Evolutionary conservation across 768 basidiomycete genomes (phyloP), one percentile per base, ranked within the genome.

Genomic region (Lactarius deliciosus): DNA sequence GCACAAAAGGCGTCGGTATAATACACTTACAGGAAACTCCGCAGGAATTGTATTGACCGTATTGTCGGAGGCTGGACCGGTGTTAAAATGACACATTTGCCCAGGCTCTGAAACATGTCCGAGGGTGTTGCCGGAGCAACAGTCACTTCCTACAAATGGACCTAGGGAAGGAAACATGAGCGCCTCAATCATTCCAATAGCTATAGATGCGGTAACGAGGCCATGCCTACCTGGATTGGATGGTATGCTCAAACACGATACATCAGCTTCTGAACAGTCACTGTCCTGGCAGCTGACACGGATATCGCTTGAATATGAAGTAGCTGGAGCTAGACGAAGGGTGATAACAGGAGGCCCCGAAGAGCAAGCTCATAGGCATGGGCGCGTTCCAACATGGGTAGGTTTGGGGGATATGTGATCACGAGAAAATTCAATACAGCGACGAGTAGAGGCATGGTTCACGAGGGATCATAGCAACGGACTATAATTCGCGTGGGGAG

Each of bases 51-150:
- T 5, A 41, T 54, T 34, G 18, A 41, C 20, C 15, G 47, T 9
- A 25, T n/a, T 60, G 38, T 41, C 63, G 8, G 45, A 4, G n/a
- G 57, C 13, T 32, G 32, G 30, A 1, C 54, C 38, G 54, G 43
- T n/a, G 34, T 20, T 58, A 47, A 50, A 7, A 15, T 45, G 9
- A 11, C 2, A 40, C 55, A 41, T 1, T 43, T 53, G 28, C 43
- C 16, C 38, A 25, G 55, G 11, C 36, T 2, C 36, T 25, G 64
- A 53, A 28, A 16, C 18, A n/a, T 18, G 5, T 22, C 10, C 20
- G 8, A 18, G 57, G 28, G 43, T 47, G 41, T 57, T 41, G n/a
- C 20, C 60, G 10, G 60, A 54, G 50, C 60, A 59, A n/a, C 60
- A 28, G 28, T 36, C 61, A 11, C 18, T 25, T 36, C 59, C 41